phyloP scores from a whole-genome alignment of 2,329 filamentous ascomycete species.

The Penicillium oxalicum region DNA sequence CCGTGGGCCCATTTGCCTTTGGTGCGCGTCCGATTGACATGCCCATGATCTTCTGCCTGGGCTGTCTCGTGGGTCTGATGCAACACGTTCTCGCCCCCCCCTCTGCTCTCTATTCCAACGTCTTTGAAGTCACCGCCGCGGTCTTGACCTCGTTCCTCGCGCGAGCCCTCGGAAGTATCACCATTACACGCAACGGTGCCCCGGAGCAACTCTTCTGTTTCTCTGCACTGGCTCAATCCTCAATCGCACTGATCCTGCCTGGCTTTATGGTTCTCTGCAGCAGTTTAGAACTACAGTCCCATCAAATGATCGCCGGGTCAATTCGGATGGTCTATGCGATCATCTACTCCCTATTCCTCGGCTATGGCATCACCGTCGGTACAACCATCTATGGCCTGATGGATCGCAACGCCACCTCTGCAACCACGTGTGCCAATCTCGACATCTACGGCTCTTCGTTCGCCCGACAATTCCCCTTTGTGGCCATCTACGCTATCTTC shows the following conservation, averaged over 20 bases:
- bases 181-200: slow-evolving; percentile 36
- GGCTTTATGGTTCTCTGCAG: slow-evolving; percentile 60
- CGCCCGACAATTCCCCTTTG: slow-evolving; percentile 62
- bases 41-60: slow-evolving; percentile 70
- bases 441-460: slow-evolving; percentile 40
- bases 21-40: slow-evolving; percentile 71
- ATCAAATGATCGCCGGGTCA: slow-evolving; percentile 63
- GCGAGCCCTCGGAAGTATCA: slow-evolving; percentile 62
- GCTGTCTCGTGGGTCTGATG: slow-evolving; percentile 66
- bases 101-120: slow-evolving; percentile 62
- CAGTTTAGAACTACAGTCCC: slow-evolving; percentile 63
- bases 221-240: slow-evolving; percentile 64
- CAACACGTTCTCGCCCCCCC: slow-evolving; percentile 70
- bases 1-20: slow-evolving; percentile 77
- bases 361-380: slow-evolving; percentile 66
- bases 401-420: slow-evolving; percentile 49
- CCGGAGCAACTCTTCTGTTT: slow-evolving; percentile 58
- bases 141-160: slow-evolving; percentile 65
- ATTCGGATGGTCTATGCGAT: slow-evolving; percentile 73
- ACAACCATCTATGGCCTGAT: slow-evolving; percentile 58
- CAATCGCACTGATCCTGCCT: slow-evolving; percentile 67
- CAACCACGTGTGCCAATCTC: slow-evolving; percentile 48
- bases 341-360: slow-evolving; percentile 67
- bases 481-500: slow-evolving; percentile 67
- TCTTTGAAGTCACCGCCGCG: slow-evolving; percentile 61